Base-by-base conservation (phyloP, 2,329 filamentous ascomycete species). In the Fusarium stilboides region DNA sequence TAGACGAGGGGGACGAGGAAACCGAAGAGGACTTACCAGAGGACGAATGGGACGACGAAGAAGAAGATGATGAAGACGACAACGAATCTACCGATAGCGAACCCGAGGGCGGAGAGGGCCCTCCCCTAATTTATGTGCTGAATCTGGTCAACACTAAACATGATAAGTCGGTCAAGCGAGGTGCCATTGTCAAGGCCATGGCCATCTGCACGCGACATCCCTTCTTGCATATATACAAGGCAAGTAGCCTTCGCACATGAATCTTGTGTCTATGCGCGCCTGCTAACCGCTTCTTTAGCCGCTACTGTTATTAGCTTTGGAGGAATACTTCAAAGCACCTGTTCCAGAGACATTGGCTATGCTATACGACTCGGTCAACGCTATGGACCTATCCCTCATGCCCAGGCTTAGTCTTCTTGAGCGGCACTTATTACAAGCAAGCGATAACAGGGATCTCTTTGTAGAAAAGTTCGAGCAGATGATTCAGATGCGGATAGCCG, bases 121-220 rank as follows among this genome's bases (percentile, higher is more conserved):
- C 96, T 15, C 96, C 96, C 5, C 83, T 99, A 72, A 96, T 99
- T 75, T 98, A 99, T 80, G 96, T 99, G 52, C 84, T 99, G 71
- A 99, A 99, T 79, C 82, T 99, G 77, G 96, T 99, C 73, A 98
- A 99, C 79, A 99, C 95, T 9, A 98, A 98, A 80, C 94, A 97
- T 78, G 96, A 99, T 83, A 95, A 93, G 76, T 92, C 91, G 20
- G 93, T 93, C 47, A 97, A 96, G 81, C 91, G 96, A 86, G 96
- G 96, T 61, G 96, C 96, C 20, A 87, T 98, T 50, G 95, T 98
- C 61, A 98, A 98, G 79, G 94, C 96, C 42, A 99, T 99, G 96
- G 96, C 96, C 31, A 98, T 99, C 72, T 99, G 96, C 84, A 99
- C 96, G 9, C 87, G 96, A 43, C 96, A 99, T 83, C 94, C 96